Base-by-base conservation (phyloP, 1,284 basidiomycete genomes). In the Kwoniella shivajii region DNA sequence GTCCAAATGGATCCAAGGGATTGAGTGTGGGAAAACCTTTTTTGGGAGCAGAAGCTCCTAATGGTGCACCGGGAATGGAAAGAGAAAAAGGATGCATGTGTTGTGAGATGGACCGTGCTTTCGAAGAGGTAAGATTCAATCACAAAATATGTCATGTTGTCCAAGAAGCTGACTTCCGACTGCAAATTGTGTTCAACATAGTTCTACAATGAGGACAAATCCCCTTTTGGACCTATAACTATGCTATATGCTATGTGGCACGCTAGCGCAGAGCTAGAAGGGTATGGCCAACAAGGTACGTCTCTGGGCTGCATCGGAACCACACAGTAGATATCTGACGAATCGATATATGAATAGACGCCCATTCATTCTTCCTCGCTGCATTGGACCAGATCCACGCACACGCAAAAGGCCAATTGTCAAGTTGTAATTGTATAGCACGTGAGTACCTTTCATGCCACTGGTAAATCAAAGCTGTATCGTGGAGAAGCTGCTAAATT, bases 101-200 rank as follows among this genome's bases (percentile, higher is more conserved):
- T 55, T 99, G 94, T 75, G 94, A 97, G 76, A 88, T 99, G 87
- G 94, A 98, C 75, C 86, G 84, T 62, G 82, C 97, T 5, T 95
- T 95, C 74, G 80, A 85, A 24, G 92, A 96, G 80, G 91, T 90
- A 44, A 58, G 74, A n/a, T n/a, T n/a, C n/a, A n/a, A n/a, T n/a
- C n/a, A 20, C 42, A 9, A 14, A 16, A 37, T 14, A 42, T 41
- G 6, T 33, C 3, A 24, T 27, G 16, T 18, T 20, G 22, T 13
- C 18, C 9, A 16, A 27, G 38, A 50, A 34, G 2, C 27, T 22
- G 20, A 36, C 53, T 50, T 50, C 44, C 54, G 14, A 38, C 31
- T 37, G 6, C 2, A n/a, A n/a, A n/a, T n/a, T n/a, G n/a, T n/a
- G n/a, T n/a, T n/a, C n/a, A n/a, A 16, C 46, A 4, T 58, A 92